Conservation (phyloP, 192 early-diverging fungal species). For the Linnemannia hyalina region DNA sequence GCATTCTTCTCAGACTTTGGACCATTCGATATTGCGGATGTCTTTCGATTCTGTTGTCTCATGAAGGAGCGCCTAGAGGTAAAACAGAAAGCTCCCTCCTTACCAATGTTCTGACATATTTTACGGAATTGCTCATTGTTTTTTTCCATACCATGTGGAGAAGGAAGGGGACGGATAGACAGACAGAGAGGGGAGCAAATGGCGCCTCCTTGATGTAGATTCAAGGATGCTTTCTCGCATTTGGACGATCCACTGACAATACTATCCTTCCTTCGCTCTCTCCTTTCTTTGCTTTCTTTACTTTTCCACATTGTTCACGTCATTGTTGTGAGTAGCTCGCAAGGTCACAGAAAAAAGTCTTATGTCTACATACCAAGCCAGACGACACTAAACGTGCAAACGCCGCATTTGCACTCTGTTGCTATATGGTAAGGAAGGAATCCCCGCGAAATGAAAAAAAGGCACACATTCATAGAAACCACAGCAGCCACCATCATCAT, state of each 20-base stretch:
- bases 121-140: background rate
- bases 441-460: too few species aligned
- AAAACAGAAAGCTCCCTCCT: background rate
- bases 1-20: constrained; percentile 80
- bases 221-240: background rate
- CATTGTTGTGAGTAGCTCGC: constrained; percentile 56
- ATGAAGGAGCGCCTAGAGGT: constrained; percentile 73
- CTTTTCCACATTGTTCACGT: background rate
- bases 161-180: background rate
- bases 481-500: background rate
- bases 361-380: constrained; percentile 67
- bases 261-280: background rate
- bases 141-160: background rate
- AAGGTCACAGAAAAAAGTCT: constrained; percentile 59
- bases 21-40: constrained; percentile 72
- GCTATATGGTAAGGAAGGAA: constrained; percentile 70
- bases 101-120: background rate
- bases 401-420: constrained; percentile 74
- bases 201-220: background rate
- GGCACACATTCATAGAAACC: background rate
- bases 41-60: constrained; percentile 73
- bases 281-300: background rate
- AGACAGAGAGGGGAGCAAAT: background rate
- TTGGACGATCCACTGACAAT: constrained; percentile 10
- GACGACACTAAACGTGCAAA: constrained; percentile 76